These are phyloP conservation scores for Chrysoporthe cubensis DNA, from an alignment of 2,329 filamentous ascomycete genomes.

Conservation along the genomic window DNA sequence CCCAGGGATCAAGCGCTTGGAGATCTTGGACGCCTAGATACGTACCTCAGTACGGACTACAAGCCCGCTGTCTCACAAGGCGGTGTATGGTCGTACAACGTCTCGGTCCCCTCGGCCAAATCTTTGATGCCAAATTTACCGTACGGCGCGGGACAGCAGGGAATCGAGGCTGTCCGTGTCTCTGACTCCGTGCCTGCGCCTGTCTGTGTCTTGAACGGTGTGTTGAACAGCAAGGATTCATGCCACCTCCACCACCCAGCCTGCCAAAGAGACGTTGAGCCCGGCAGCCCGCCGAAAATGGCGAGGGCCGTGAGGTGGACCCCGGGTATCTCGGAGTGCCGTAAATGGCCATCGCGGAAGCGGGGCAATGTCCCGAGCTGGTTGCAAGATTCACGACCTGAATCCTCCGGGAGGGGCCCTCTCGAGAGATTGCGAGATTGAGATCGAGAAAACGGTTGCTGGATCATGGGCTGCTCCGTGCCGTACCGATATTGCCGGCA, in stretches of 20 bases:
- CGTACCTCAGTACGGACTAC: not conserved
- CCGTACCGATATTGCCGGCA: not conserved
- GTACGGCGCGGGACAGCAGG: slow-evolving; percentile 1
- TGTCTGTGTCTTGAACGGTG: not conserved
- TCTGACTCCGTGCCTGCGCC: not conserved
- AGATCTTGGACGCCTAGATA: not conserved
- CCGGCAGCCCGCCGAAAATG: slow-evolving; percentile 7
- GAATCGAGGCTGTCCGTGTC: not conserved
- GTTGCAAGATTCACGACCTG: not conserved
- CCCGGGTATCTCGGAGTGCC: not conserved
- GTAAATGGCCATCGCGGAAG: not conserved
- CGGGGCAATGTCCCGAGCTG: not conserved
- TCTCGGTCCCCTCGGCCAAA: slow-evolving; percentile 17
- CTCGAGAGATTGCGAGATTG: not conserved
- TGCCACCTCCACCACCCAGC: slow-evolving; percentile 17
- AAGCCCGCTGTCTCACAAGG: slow-evolving; percentile 11
- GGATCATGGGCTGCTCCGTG: not conserved
- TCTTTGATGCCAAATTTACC: slow-evolving; percentile 4
- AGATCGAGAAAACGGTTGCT: too few relatives aligned
- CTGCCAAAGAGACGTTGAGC: not conserved
- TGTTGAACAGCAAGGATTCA: slow-evolving; percentile 12
- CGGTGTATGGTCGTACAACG: slow-evolving; percentile 21
- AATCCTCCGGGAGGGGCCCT: not conserved
- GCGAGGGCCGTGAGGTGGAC: slow-evolving; percentile 7
- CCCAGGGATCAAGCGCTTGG: slow-evolving; percentile 14